phyloP scores from a whole-genome alignment of 2,329 filamentous ascomycete species.

The Fragosphaeria purpurea region DNA sequence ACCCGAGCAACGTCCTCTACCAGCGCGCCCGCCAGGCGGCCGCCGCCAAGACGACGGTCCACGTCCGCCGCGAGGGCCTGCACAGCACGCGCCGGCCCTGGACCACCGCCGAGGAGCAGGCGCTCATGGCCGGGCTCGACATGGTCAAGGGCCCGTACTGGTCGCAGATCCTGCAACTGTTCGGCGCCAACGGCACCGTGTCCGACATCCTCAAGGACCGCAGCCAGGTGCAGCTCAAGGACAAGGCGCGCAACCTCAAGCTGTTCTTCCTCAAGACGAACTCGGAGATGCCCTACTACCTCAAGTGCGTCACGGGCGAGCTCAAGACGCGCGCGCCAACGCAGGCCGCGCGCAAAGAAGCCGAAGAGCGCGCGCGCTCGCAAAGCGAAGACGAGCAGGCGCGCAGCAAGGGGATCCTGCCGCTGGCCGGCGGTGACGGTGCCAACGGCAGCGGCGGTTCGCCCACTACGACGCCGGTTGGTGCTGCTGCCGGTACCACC shows the following conservation, averaged over 20 bases:
- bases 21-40: conserved; percentile 50
- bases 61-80: conserved; percentile 45
- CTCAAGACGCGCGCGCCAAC: conserved; percentile 75
- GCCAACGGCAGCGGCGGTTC: neutral
- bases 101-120: conserved; percentile 83
- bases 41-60: conserved; percentile 44
- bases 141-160: conserved; percentile 85
- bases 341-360: conserved; percentile 59
- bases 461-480: too few species aligned
- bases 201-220: conserved; percentile 78
- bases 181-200: conserved; percentile 68
- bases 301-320: conserved; percentile 82
- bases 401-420: conserved; percentile 50
- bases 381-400: conserved; percentile 51
- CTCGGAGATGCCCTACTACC: conserved; percentile 79
- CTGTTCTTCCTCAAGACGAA: conserved; percentile 87
- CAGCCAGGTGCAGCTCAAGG: conserved; percentile 85
- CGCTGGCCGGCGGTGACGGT: conserved; percentile 35
- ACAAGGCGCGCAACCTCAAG: conserved; percentile 84
- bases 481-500: too few species aligned
- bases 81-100: conserved; percentile 65
- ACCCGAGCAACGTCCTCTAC: conserved; percentile 45
- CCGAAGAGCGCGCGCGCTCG: conserved; percentile 51
- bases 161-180: conserved; percentile 82
- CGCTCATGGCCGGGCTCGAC: conserved; percentile 78